phyloP scores from a whole-genome alignment of 352 stramenopile species.

The Globisporangium yorkense region DNA sequence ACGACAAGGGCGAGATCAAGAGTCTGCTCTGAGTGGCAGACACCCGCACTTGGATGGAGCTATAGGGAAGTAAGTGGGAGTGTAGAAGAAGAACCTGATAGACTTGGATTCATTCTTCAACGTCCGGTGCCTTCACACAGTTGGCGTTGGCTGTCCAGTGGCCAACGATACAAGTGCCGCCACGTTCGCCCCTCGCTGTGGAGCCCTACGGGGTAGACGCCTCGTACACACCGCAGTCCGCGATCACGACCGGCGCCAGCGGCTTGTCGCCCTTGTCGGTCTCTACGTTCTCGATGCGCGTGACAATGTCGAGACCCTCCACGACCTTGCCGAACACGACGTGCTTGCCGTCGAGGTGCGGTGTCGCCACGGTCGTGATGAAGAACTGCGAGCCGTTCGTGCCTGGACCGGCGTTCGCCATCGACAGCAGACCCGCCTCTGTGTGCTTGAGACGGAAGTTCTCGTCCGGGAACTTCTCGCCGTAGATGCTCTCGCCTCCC shows the following conservation, averaged over 20 bases:
- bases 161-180: too few relatives aligned
- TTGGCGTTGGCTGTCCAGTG: too few relatives aligned
- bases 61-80: too few relatives aligned
- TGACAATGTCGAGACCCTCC: constrained; percentile 89
- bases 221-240: constrained; percentile 94
- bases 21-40: not conserved
- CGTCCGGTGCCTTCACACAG: too few relatives aligned
- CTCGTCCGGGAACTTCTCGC: constrained; percentile 95
- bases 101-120: too few relatives aligned
- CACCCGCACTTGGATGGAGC: too few relatives aligned
- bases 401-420: constrained; percentile 95
- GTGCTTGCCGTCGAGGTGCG: constrained; percentile 97
- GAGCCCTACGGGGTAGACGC: constrained; percentile 8
- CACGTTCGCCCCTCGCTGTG: not conserved
- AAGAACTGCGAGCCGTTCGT: constrained; percentile 99
- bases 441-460: constrained; percentile 98
- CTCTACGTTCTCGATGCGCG: constrained; percentile 89
- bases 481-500: constrained; percentile 93
- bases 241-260: constrained; percentile 88
- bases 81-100: too few relatives aligned
- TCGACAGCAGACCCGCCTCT: constrained; percentile 92
- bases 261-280: constrained; percentile 92
- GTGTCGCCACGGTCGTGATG: constrained; percentile 91
- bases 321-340: constrained; percentile 96
- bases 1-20: constrained; percentile 9